Evolutionary conservation across 2,329 filamentous ascomycete genomes (phyloP).

Genomic region (Hymenoscyphus albidus): DNA sequence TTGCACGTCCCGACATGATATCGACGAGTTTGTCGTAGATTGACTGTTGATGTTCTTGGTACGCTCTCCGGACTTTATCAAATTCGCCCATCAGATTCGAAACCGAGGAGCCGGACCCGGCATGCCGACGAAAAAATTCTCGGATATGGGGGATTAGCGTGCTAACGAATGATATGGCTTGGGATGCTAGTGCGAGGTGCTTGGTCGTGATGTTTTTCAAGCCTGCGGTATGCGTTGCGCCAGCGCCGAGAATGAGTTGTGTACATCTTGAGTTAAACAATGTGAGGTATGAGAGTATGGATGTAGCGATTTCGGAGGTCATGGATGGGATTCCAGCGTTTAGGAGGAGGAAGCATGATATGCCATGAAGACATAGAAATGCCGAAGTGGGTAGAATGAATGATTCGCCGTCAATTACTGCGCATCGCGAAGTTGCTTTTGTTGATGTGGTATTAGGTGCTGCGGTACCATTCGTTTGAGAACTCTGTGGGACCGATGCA

Average conservation of each 20-base stretch:
- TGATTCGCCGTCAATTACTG: conserved; percentile 76
- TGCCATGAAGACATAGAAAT: conserved; percentile 72
- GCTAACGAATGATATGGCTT: conserved; percentile 83
- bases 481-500: conserved; percentile 9
- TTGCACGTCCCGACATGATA: conserved; percentile 64
- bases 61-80: conserved; percentile 30
- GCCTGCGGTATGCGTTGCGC: conserved; percentile 82
- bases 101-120: conserved; percentile 46
- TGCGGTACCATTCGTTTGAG: conserved; percentile 16
- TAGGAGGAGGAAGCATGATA: conserved; percentile 79
- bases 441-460: conserved; percentile 23
- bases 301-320: conserved; percentile 74
- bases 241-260: conserved; percentile 93
- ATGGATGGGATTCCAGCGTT: conserved; percentile 84
- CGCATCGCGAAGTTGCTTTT: conserved; percentile 66
- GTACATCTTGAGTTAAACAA: conserved; percentile 94
- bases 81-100: conserved; percentile 49
- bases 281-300: conserved; percentile 80
- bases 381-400: conserved; percentile 86
- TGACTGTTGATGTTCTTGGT: conserved; percentile 65
- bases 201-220: conserved; percentile 96
- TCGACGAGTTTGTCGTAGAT: conserved; percentile 73
- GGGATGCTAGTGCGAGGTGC: conserved; percentile 86
- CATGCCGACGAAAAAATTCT: conserved; percentile 82
- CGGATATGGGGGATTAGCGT: conserved; percentile 84